Evolutionary conservation across 441 rosid species (phyloP), one percentile per base, ranked within the genome.

Genomic region (Rhodomyrtus psidioides): DNA sequence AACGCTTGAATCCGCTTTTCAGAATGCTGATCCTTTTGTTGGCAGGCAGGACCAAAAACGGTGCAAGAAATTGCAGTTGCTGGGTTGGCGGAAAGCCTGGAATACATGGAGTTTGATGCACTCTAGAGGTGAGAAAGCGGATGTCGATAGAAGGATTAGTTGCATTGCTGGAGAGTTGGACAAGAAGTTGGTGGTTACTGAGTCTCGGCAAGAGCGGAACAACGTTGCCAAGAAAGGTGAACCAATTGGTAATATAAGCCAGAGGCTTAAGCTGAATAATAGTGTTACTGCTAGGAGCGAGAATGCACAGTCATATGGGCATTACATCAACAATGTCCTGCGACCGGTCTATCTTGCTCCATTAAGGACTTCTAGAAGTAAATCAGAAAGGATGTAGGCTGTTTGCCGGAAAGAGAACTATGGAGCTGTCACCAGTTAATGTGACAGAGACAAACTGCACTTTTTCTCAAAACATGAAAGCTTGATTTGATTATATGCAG

Each of bases 111-210:
- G 79, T 39, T 21, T 70, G 79, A 70, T 70, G 79, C 79, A 70
- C 79, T 70, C 79, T 39, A 70, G n/a, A 70, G 79, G n/a, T 39
- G 79, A 70, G 79, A 70, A n/a, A 39, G 42, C 51, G 5, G 79
- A 70, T 39, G 79, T 39, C 9, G 14, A 70, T 70, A 39, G 79
- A 70, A 26, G 79, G 79, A 39, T 70, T 39, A 39, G 51, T 39
- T 70, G 79, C 79, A 39, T 39, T 70, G 16, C 79, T 39, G 79
- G 79, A 70, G 79, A 70, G 79, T 23, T 39, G 49, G 79, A 70
- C 49, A 21, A 89, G 34, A 89, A 91, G 17, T 56, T 19, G 83
- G 84, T 90, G 30, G 59, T 88, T 15, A 90, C 90, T 39, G 94
- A 91, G 85, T 89, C 94, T 58, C 26, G 92, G 89, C 91, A 70